Evolutionary conservation across 768 basidiomycete species (phyloP), one percentile per base, ranked within the genome.

Genomic region (Clitopilus passeckerianus): DNA sequence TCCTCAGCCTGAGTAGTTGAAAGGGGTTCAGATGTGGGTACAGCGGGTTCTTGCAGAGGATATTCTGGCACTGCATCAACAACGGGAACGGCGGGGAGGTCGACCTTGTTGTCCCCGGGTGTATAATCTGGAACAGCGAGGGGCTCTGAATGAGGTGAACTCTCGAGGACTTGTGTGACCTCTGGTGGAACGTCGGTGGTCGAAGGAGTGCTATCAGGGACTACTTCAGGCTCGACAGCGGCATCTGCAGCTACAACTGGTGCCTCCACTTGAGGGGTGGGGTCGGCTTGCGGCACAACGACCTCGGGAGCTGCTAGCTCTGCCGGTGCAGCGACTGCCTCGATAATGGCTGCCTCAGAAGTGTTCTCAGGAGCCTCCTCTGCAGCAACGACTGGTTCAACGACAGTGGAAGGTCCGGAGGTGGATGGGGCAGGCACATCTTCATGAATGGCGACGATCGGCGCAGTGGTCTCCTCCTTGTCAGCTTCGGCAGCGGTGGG

Each of bases 211-310:
- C 22, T 16, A 43, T 57, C 24, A 46, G 44, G 7, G 27, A 30
- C 27, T 30, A 7, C 27, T 30, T 30, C 12, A 41, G 52, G 34
- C 30, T 46, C n/a, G 23, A 22, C n/a, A 34, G 37, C 37, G 10
- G 46, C 46, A 5, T 41, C 61, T 35, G 59, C 64, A n/a, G 44
- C 57, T 8, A 46, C 60, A 8, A 24, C 54, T 34, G 59, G 61
- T n/a, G 60, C 64, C 34, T 30, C 27, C 27, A 7, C 27, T 30
- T 30, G 27, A 30, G 7, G 27, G 27, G 27, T 4, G 7, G 27
- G 27, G 3, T 30, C 4, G 7, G 27, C 7, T 30, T 30, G 27
- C 27, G 53, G 16, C 34, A 58, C 64, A 35, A 23, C 56, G 5
- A 34, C 57, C 6, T 16, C 34, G 22, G 57, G 10, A 22, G 15